Evolutionary conservation across 1,284 basidiomycete genomes (phyloP), one percentile per base, ranked within the genome.

Genomic region (Malassezia restricta): DNA sequence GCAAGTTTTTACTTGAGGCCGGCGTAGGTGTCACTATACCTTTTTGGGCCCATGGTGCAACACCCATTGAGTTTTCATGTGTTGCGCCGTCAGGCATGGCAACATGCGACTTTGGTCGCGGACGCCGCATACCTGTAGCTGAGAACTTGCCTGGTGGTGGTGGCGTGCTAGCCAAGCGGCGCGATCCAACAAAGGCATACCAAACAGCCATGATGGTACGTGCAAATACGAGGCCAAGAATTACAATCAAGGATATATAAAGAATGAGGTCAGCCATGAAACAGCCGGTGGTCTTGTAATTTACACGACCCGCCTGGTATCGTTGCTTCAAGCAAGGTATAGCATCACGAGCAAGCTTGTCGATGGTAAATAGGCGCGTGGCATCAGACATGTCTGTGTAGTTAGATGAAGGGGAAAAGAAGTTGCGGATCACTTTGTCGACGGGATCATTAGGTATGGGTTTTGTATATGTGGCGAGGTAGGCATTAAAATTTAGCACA

Each of bases 181-280:
- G 85, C 82, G 51, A 80, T 55, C 98, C 76, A 77, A 91, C 92
- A 91, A 91, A 99, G 66, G 82, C 88, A 80, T 96, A 99, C 56
- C 91, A 76, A 71, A 88, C 86, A 3, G 94, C 94, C 92, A 98
- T 96, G 64, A 81, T 76, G 76, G 98, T 98, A 40, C 92, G 87
- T 33, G 86, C 81, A 56, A 96, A 74, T 40, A 99, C 87, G 56
- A 98, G 82, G 37, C 80, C 81, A 53, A 98, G 81, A 68, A 98
- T 91, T 75, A 96, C 82, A 66, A 89, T 81, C 46, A 99, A 80
- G 50, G 90, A 90, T 29, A 83, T 78, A 74, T 96, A 98, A 47
- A 98, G 83, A 73, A 98, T 82, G 32, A 98, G 78, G 43, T 83
- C 79, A 14, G 89, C 85, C 44, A 89, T 83, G 75, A 95, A 92